Evolutionary conservation across 2,329 filamentous ascomycete species (phyloP).

Genomic region (Cryphonectria parasitica): DNA sequence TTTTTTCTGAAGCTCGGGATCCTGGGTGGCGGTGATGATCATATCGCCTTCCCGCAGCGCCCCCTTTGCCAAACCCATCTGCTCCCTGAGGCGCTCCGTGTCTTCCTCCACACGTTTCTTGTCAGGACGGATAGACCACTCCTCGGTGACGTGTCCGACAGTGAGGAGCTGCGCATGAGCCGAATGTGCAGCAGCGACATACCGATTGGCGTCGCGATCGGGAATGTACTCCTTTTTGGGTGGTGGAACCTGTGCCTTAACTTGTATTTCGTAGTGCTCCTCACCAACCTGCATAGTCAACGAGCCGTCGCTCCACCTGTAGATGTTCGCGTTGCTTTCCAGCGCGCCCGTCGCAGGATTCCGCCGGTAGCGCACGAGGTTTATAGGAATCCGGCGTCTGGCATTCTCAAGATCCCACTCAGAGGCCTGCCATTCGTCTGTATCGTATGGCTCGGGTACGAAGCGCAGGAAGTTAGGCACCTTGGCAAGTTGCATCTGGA

Average conservation of each 20-base stretch:
- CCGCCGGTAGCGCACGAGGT: slow-evolving; percentile 70
- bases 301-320: slow-evolving; percentile 80
- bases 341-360: slow-evolving; percentile 68
- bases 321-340: slow-evolving; percentile 75
- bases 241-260: slow-evolving; percentile 69
- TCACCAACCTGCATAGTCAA: slow-evolving; percentile 75
- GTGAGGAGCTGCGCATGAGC: slow-evolving; percentile 70
- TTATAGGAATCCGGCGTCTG: slow-evolving; percentile 59
- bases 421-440: slow-evolving; percentile 66
- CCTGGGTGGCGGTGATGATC: slow-evolving; percentile 71
- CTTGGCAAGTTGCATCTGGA: slow-evolving; percentile 69
- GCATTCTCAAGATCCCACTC: slow-evolving; percentile 59
- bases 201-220: slow-evolving; percentile 74
- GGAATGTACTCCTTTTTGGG: slow-evolving; percentile 64
- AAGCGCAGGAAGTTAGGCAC: slow-evolving; percentile 75
- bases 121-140: slow-evolving; percentile 70
- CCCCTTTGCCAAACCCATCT: slow-evolving; percentile 65
- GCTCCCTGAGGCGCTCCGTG: slow-evolving; percentile 67
- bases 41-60: slow-evolving; percentile 53
- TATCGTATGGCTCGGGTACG: slow-evolving; percentile 68
- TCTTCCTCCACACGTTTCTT: slow-evolving; percentile 46
- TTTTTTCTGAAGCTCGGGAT: slow-evolving; percentile 76
- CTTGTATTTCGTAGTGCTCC: slow-evolving; percentile 75
- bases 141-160: slow-evolving; percentile 75
- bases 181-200: slow-evolving; percentile 73